Evolutionary conservation across 176 grass and related monocot genomes (phyloP), one percentile per base, ranked within the genome.

Genomic region (Rhynchospora pubera): DNA sequence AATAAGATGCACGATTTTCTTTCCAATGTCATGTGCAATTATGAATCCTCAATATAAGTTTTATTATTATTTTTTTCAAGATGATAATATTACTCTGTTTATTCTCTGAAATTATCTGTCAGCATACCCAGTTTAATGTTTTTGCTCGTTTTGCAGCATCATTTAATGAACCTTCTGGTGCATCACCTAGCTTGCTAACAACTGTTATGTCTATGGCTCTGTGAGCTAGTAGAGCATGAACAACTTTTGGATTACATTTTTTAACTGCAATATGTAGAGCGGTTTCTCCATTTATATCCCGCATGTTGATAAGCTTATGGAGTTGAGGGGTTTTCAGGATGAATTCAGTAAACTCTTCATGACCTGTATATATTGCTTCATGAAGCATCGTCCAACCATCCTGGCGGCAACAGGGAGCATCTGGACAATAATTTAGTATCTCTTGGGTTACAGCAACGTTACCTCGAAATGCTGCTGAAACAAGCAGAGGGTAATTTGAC

Each of bases 151-250:
- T 16, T 34, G 5, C 42, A 6, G 22, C 10, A 15, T 43, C 7
- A 50, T 16, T 28, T 5, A 76, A 5, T 6, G 4, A 24, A 52
- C 60, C 34, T 3, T 0, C 9, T 13, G 62, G 3, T 23, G 7
- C 0, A 7, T 0, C 0, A 1, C 18, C 9, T 0, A 0, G 0
- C 1, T 81, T 71, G 59, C 79, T 42, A 0, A 42, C 0, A 8
- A 44, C 1, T 7, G 58, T 68, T 14, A 16, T 3, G 6, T 86
- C 74, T 11, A 30, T 80, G 5, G 11, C 28, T 12, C 0, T n/a
- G 26, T 81, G 77, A 57, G 9, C 62, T 42, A 86, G 32, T 43
- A 84, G 46, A 46, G 83, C 69, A 21, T 56, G 12, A 5, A 85
- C 66, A 22, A 84, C 75, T 52, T 57, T 72, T 0, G 84, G 75